Conservation (phyloP, 345 rosid species). For the Jatropha curcas region DNA sequence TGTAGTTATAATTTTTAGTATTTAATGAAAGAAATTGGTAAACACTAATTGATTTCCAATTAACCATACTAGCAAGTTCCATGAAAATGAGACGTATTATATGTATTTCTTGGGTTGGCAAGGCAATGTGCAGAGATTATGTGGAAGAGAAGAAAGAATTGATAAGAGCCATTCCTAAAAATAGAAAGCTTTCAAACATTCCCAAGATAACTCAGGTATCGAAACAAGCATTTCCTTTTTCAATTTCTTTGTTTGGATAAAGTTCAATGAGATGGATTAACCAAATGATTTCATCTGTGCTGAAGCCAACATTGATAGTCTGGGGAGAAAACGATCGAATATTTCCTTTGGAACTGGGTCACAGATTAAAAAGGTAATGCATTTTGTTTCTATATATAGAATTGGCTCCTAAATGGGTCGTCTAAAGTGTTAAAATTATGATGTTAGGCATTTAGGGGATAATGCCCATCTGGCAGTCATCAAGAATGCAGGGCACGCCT, state of each 20-base stretch:
- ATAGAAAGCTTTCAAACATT: conserved; percentile 47
- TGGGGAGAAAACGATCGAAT: conserved; percentile 85
- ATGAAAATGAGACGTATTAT: too few species aligned
- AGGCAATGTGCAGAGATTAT: conserved; percentile 53
- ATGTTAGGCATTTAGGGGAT: conserved; percentile 56
- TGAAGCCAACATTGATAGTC: conserved; percentile 64
- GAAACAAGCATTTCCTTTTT: neutral
- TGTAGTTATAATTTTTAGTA: too few species aligned
- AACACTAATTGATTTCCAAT: too few species aligned
- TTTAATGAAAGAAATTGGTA: too few species aligned
- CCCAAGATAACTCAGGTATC: conserved; percentile 57
- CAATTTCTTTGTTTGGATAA: neutral
- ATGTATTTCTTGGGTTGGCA: conserved; percentile 31
- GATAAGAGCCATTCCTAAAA: conserved; percentile 54
- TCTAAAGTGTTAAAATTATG: neutral
- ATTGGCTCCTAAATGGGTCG: neutral
- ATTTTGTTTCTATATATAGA: neutral
- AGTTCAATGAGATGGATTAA: neutral
- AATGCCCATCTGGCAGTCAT: conserved; percentile 53
- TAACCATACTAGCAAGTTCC: too few species aligned
- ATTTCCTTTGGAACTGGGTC: conserved; percentile 64
- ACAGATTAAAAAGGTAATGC: conserved; percentile 55
- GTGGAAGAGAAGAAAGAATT: conserved; percentile 54
- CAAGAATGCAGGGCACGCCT: conserved; percentile 65
- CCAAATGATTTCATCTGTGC: neutral